Conservation (phyloP, 2,329 filamentous ascomycete genomes). For the Calonectria crousiana region DNA sequence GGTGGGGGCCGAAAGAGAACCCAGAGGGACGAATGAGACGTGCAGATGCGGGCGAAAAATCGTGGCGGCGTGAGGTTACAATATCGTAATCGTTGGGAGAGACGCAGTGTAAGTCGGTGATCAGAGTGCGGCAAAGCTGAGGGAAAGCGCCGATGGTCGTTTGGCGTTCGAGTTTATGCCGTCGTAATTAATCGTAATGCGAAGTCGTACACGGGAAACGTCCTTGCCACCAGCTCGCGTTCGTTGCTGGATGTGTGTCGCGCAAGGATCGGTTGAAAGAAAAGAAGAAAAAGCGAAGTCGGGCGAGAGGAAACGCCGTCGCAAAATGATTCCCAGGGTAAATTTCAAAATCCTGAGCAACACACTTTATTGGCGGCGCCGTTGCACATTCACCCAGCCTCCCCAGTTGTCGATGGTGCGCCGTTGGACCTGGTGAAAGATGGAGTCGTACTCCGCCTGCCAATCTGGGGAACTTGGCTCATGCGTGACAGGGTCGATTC, state of each 20-base stretch:
- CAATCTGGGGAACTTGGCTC: constrained; percentile 31
- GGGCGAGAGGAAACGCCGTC: constrained; percentile 28
- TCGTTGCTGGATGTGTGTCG: neutral
- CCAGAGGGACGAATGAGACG: constrained; percentile 28
- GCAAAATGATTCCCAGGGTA: constrained; percentile 32
- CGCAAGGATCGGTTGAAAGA: constrained; percentile 4
- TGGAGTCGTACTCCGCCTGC: constrained; percentile 24
- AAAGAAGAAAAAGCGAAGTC: constrained; percentile 18
- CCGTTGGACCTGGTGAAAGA: constrained; percentile 21
- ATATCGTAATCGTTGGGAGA: constrained; percentile 16
- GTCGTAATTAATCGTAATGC: constrained; percentile 32
- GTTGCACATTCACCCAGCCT: constrained; percentile 37
- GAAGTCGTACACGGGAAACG: constrained; percentile 27
- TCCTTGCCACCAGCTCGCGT: constrained; percentile 6
- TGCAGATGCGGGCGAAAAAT: constrained; percentile 24
- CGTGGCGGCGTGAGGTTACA: constrained; percentile 22
- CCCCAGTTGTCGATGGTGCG: constrained; percentile 33
- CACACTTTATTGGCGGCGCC: constrained; percentile 25
- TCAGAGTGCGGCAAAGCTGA: constrained; percentile 4
- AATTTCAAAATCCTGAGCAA: constrained; percentile 33
- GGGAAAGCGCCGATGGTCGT: constrained; percentile 3
- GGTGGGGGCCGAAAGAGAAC: constrained; percentile 26
- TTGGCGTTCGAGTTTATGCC: constrained; percentile 20
- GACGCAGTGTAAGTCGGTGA: constrained; percentile 34
- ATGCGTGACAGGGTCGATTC: constrained; percentile 19